Evolutionary conservation across 129 eudicot species (phyloP).

Genomic region (Mikania micrantha): DNA sequence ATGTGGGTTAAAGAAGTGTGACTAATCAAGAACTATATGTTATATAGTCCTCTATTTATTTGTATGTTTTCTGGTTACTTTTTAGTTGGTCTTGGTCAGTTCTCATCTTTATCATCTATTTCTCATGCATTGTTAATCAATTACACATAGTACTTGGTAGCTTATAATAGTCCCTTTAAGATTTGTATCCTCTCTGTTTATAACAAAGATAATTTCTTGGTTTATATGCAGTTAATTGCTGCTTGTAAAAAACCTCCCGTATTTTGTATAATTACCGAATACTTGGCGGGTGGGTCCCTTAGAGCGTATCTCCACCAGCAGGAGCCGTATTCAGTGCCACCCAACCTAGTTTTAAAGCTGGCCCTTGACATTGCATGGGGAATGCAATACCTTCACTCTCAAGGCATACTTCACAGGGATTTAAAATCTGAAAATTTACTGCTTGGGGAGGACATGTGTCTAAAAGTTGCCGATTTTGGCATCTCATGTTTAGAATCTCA

Average conservation of each 20-base stretch:
- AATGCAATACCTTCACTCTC: constrained; percentile 92
- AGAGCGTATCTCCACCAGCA: constrained; percentile 93
- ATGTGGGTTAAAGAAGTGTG: neutral
- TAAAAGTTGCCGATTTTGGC: constrained; percentile 97
- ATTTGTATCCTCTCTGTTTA: neutral
- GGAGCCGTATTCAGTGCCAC: constrained; percentile 81
- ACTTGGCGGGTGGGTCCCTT: constrained; percentile 84
- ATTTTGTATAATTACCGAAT: constrained; percentile 94
- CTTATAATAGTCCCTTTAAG: neutral
- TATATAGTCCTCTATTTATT: neutral
- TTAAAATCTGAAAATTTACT: constrained; percentile 89
- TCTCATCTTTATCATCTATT: neutral
- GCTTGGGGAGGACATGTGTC: constrained; percentile 78
- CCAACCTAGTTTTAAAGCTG: constrained; percentile 60
- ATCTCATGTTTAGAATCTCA: constrained; percentile 96
- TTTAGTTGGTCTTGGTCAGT: neutral
- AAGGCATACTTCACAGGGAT: constrained; percentile 93
- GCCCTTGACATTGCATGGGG: constrained; percentile 90
- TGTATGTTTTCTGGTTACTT: constrained; percentile 1
- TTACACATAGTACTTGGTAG: neutral
- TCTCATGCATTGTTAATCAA: neutral
- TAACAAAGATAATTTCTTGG: constrained; percentile 4
- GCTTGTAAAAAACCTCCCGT: constrained; percentile 98
- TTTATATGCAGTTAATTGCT: constrained; percentile 65
- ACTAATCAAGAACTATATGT: neutral